Conservation (phyloP, 176 grass and related monocot genomes). For the maize (Zea mays) region Zm-B73-REFERENCE-NAM-5.0 NC_050099.1:11330501-11331000, state of each 20-base stretch:
- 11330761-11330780: conserved; percentile 9
- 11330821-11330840: conserved; percentile 84
- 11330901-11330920: conserved; percentile 4
- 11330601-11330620: not conserved
- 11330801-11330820: conserved; percentile 69
- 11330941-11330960: not conserved
- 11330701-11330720: not conserved
- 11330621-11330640: not conserved
- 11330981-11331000: too few relatives aligned
- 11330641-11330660: too few relatives aligned
- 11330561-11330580: not conserved
- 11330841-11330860: conserved; percentile 89
- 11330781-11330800: not conserved
- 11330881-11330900: conserved; percentile 27
- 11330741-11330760: not conserved
- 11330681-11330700: too few relatives aligned
- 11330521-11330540: not conserved
- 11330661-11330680: too few relatives aligned
- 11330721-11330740: not conserved
- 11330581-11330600: not conserved
- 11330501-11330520: not conserved
- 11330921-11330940: not conserved
- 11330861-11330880: conserved; percentile 96
- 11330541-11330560: not conserved
- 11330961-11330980: too few relatives aligned